These are phyloP conservation scores for Tetradesmus obliquus DNA, from an alignment of 139 green algal genomes.

Conservation along the genomic window DNA sequence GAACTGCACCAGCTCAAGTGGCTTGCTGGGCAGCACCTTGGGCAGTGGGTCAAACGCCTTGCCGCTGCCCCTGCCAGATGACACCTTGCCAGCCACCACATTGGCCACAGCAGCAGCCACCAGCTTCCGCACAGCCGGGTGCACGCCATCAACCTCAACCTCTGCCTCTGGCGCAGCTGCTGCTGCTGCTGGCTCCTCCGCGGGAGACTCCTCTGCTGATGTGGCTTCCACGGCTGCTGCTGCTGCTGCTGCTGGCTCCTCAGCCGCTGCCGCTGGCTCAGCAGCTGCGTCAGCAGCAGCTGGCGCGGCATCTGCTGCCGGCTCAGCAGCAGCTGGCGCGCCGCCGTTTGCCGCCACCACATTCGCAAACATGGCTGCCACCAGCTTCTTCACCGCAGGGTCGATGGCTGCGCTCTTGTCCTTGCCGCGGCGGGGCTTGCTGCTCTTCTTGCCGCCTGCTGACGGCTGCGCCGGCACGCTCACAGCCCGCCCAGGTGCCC, in stretches of 20 bases:
- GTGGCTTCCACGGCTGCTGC: neutral
- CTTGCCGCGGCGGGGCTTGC: constrained; percentile 13
- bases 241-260: neutral
- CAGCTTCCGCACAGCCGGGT: neutral
- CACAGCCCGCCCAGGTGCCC: constrained; percentile 29
- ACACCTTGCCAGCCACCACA: neutral
- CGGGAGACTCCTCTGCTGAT: neutral
- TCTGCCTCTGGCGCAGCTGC: neutral
- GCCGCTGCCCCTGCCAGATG: neutral
- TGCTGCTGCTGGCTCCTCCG: neutral
- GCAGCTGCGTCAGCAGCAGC: neutral
- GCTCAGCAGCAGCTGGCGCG: neutral
- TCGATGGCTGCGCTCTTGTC: neutral
- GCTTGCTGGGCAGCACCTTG: constrained; percentile 28
- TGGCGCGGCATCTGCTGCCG: neutral
- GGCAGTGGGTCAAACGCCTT: constrained; percentile 10
- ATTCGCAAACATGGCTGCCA: constrained; percentile 16
- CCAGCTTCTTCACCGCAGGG: constrained; percentile 19
- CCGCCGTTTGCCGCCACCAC: neutral
- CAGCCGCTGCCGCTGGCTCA: neutral
- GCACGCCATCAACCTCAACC: neutral
- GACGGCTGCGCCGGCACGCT: neutral
- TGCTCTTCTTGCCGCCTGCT: neutral
- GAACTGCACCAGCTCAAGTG: constrained; percentile 6
- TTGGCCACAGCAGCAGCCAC: constrained; percentile 2